Evolutionary conservation across 257 asterid genomes (phyloP).

Genomic region (Penstemon davidsonii): DNA sequence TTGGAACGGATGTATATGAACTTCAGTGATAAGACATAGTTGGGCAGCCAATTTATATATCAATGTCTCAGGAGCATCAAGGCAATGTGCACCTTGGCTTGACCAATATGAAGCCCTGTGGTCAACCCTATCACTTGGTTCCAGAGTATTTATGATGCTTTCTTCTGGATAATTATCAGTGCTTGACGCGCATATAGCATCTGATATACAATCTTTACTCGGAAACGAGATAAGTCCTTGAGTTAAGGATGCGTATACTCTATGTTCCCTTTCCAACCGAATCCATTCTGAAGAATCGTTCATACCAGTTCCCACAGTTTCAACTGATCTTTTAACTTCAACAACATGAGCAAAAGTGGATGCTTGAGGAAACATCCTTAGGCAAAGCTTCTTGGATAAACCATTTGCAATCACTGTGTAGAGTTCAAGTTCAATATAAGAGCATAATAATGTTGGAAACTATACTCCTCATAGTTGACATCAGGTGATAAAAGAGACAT

Average conservation of each 20-base stretch:
- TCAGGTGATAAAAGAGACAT: neutral
- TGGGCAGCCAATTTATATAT: conserved; percentile 53
- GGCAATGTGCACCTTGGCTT: conserved; percentile 60
- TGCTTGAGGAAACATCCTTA: conserved; percentile 56
- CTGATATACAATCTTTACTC: conserved; percentile 49
- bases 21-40: conserved; percentile 63
- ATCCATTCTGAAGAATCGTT: conserved; percentile 37
- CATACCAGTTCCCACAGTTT: conserved; percentile 29
- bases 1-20: conserved; percentile 77
- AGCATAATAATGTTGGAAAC: neutral
- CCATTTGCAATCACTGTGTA: conserved; percentile 67
- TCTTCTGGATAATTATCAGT: conserved; percentile 80
- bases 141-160: conserved; percentile 66
- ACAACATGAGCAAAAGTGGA: conserved; percentile 37
- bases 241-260: conserved; percentile 54
- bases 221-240: conserved; percentile 39
- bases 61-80: conserved; percentile 60
- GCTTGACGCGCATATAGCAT: conserved; percentile 73
- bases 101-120: conserved; percentile 84
- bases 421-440: conserved; percentile 5
- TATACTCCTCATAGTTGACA: neutral
- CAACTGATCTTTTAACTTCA: conserved; percentile 34
- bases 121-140: conserved; percentile 48
- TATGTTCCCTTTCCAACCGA: conserved; percentile 49
- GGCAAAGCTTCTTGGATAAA: conserved; percentile 61